Evolutionary conservation across 192 early-diverging fungal species (phyloP).

Genomic region (Linderina pennispora): DNA sequence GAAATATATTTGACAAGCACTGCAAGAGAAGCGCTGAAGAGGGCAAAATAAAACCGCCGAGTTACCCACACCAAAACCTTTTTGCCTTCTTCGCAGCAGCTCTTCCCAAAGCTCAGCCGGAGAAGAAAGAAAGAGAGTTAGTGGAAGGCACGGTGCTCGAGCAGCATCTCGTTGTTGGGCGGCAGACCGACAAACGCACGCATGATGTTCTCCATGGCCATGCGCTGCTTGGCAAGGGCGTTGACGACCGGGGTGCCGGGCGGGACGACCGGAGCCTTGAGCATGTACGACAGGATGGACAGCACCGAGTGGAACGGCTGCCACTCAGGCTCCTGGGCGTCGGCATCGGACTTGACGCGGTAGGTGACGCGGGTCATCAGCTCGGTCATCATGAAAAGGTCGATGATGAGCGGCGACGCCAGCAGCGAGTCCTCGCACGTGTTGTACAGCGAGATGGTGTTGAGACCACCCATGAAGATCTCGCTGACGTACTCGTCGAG

Average conservation of each 20-base stretch:
- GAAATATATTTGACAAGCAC: too few relatives aligned
- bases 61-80: neutral
- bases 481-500: conserved; percentile 97
- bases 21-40: neutral
- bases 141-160: conserved; percentile 79
- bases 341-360: conserved; percentile 46
- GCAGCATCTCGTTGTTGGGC: conserved; percentile 95
- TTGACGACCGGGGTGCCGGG: conserved; percentile 94
- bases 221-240: conserved; percentile 89
- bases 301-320: conserved; percentile 91
- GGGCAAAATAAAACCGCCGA: neutral
- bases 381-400: conserved; percentile 92
- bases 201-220: conserved; percentile 97
- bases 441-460: conserved; percentile 97
- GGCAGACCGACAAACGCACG: conserved; percentile 93
- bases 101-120: too few relatives aligned
- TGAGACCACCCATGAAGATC: conserved; percentile 98
- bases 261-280: conserved; percentile 96
- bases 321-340: conserved; percentile 66
- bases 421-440: conserved; percentile 99
- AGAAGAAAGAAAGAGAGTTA: too few relatives aligned
- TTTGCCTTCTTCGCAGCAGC: too few relatives aligned
- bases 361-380: conserved; percentile 95
- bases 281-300: conserved; percentile 89
- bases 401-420: conserved; percentile 95